A percentile compares a stretch with the other conserved stretches of the same genome.
These are phyloP conservation scores for Saccharomycopsis malanga DNA, from an alignment of 805 yeast species.

Conservation along the genomic window DNA sequence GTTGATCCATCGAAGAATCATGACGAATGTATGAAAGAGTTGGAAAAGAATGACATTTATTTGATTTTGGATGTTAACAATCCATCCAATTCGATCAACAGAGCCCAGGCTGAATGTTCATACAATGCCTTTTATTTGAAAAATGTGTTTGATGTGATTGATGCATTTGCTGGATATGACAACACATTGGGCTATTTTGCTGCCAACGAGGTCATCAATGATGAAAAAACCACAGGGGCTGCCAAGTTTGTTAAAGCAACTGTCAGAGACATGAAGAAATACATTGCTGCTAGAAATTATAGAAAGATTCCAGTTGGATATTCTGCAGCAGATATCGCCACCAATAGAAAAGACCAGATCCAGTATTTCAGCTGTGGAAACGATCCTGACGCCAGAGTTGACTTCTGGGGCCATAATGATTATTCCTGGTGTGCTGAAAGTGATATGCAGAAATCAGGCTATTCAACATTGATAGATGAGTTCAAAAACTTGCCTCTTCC, in stretches of 20 bases:
- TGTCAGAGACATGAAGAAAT: slow-evolving; percentile 70
- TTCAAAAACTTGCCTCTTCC: slow-evolving; percentile 73
- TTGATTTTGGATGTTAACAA: slow-evolving; percentile 66
- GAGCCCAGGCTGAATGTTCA: slow-evolving; percentile 54
- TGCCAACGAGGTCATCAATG: slow-evolving; percentile 73
- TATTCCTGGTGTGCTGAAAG: slow-evolving; percentile 92
- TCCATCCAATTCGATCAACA: slow-evolving; percentile 61
- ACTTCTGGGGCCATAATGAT: slow-evolving; percentile 88
- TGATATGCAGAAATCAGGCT: slow-evolving; percentile 62
- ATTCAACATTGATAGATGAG: slow-evolving; percentile 54
- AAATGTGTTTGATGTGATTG: slow-evolving; percentile 79
- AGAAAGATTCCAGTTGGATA: slow-evolving; percentile 75
- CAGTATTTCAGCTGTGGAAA: slow-evolving; percentile 84
- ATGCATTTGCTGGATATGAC: slow-evolving; percentile 52
- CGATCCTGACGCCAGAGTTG: slow-evolving; percentile 69
- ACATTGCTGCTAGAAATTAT: slow-evolving; percentile 50
- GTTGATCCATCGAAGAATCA: slow-evolving; percentile 66
- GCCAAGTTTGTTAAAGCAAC: slow-evolving; percentile 79
- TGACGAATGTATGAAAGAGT: slow-evolving; percentile 55
- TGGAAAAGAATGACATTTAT: slow-evolving; percentile 68
- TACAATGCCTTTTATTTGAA: slow-evolving; percentile 73
- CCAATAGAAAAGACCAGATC: slow-evolving; percentile 66
- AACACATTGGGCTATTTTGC: slow-evolving; percentile 74
- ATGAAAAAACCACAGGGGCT: slow-evolving; percentile 46
- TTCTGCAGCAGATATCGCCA: slow-evolving; percentile 81